These are phyloP conservation scores for Phialophora tarda DNA, from an alignment of 2,329 filamentous ascomycete genomes.

Conservation along the genomic window DNA sequence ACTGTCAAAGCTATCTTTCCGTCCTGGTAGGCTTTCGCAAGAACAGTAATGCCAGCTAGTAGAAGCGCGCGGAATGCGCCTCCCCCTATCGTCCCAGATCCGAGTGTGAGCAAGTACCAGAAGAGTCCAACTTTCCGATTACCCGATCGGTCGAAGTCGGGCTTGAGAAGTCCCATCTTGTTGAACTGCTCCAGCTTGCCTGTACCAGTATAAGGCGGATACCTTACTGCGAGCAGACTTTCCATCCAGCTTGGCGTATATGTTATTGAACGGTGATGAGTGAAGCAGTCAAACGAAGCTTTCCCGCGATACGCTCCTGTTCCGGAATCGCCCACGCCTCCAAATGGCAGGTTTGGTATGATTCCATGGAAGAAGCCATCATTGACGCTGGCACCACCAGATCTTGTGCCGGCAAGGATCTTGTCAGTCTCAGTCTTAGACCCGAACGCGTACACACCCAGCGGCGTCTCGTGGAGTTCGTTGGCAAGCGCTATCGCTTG, in stretches of 20 bases:
- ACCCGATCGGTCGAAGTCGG: constrained; percentile 68
- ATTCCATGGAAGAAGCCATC: constrained; percentile 71
- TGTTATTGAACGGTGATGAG: constrained; percentile 64
- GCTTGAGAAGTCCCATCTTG: constrained; percentile 58
- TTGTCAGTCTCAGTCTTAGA: constrained; percentile 76
- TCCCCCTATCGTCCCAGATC: constrained; percentile 29
- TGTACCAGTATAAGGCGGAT: constrained; percentile 63
- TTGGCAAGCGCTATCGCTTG: constrained; percentile 84
- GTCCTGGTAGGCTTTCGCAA: constrained; percentile 19
- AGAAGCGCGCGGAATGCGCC: constrained; percentile 29
- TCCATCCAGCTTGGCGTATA: constrained; percentile 67
- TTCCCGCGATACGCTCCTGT: constrained; percentile 78
- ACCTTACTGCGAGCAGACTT: constrained; percentile 60
- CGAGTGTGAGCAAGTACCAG: constrained; percentile 39
- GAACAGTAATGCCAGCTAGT: constrained; percentile 23
- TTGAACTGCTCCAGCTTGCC: constrained; percentile 59
- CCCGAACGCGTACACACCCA: constrained; percentile 86
- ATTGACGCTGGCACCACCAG: constrained; percentile 67
- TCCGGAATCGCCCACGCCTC: constrained; percentile 81
- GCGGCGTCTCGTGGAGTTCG: constrained; percentile 77
- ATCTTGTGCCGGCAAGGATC: constrained; percentile 67
- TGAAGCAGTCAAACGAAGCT: constrained; percentile 68
- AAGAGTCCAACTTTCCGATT: constrained; percentile 35
- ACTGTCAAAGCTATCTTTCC: constrained; percentile 2
- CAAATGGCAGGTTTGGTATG: constrained; percentile 76